Percentiles rank a stretch among this genome's conserved stretches.
Evolutionary conservation across 2,329 filamentous ascomycete species (phyloP).

Genomic region (Cordyceps militaris): DNA sequence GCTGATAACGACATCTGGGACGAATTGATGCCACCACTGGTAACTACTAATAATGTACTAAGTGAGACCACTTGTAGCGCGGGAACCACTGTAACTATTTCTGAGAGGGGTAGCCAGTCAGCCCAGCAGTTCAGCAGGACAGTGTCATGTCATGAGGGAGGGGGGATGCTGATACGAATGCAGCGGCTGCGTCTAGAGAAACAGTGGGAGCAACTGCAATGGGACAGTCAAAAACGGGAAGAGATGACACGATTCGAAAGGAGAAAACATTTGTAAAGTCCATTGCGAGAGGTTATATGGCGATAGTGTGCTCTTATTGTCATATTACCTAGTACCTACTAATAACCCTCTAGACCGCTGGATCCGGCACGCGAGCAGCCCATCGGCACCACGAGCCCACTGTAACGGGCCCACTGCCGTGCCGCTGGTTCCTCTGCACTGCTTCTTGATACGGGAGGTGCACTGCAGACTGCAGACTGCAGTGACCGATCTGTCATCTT

Average conservation of each 20-base stretch:
- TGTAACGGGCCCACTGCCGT: background rate
- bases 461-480: background rate
- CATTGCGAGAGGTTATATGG: background rate
- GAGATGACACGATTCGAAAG: background rate
- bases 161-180: too few species aligned
- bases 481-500: slow-evolving; percentile 1
- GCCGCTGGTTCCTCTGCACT: background rate
- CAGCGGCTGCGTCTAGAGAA: background rate
- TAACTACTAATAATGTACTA: background rate
- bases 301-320: background rate
- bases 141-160: background rate
- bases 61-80: background rate
- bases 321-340: background rate
- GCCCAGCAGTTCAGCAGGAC: slow-evolving; percentile 2
- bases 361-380: slow-evolving; percentile 13
- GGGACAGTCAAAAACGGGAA: background rate
- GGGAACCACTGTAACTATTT: background rate
- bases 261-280: background rate
- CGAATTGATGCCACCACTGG: background rate
- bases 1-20: slow-evolving; percentile 1
- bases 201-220: background rate
- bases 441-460: background rate
- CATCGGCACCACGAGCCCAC: background rate
- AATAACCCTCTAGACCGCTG: background rate
- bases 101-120: background rate